A percentile compares a stretch with the other conserved stretches of the same genome.
These are phyloP conservation scores for Boechera retrofracta DNA, from an alignment of 345 rosid genomes.

Conservation along the genomic window DNA sequence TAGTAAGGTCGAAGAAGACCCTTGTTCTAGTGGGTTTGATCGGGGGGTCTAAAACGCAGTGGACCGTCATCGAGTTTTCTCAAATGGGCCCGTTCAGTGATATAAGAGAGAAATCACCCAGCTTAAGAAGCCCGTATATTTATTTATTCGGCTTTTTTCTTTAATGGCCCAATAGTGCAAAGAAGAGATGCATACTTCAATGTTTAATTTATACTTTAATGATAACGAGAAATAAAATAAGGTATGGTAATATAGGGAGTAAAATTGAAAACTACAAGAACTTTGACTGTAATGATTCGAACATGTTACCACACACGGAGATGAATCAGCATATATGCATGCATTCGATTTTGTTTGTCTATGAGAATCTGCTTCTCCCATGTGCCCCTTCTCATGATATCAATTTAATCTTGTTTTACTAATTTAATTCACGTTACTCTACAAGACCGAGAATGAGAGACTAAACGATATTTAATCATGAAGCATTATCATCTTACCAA, in stretches of 20 bases:
- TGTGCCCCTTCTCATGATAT: slow-evolving; percentile 35
- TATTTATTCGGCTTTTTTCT: not conserved
- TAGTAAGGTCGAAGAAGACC: not conserved
- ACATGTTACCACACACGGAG: slow-evolving; percentile 37
- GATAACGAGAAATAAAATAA: not conserved
- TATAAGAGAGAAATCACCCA: no score
- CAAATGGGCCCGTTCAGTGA: slow-evolving; percentile 3
- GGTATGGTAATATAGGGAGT: not conserved
- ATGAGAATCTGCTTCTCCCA: slow-evolving; percentile 34
- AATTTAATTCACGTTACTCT: not conserved
- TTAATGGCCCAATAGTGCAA: not conserved
- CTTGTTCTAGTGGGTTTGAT: not conserved
- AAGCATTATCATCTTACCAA: not conserved
- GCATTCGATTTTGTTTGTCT: slow-evolving; percentile 44
- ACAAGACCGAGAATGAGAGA: not conserved
- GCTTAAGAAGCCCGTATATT: not conserved
- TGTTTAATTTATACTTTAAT: not conserved
- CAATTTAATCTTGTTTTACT: slow-evolving; percentile 27
- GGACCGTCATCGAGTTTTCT: not conserved
- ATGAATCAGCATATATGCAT: slow-evolving; percentile 43
- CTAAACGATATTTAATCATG: not conserved
- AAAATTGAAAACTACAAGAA: slow-evolving; percentile 22
- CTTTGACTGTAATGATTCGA: slow-evolving; percentile 44
- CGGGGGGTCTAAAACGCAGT: not conserved
- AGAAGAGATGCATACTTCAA: not conserved